Base-by-base conservation (phyloP, 192 early-diverging fungal genomes). In the Coemansia guatemalensis region DNA sequence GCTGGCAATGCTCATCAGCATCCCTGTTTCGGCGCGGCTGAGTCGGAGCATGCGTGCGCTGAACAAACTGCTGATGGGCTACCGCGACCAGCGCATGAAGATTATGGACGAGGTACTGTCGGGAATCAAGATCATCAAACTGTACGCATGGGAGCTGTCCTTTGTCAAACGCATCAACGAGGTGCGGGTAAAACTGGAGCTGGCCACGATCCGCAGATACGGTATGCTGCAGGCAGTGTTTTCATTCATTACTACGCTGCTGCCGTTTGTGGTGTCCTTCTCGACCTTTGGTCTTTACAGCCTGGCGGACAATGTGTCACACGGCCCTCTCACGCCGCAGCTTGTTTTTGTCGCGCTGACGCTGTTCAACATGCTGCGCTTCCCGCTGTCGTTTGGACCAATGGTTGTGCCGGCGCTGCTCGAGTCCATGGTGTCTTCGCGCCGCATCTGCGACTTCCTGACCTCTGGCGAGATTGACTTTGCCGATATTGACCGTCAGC, bases 11-110 rank as follows among this genome's bases (percentile, higher is more conserved):
- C 60, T 96, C 35, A 55, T 95, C 32, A 90, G 87, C 72, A 92
- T 95, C 57, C 96, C 96, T 2, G 62, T 92, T 33, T 95, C 96
- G 63, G 88, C 88, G 4, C 65, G 73, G 12, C 56, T 95, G 26
- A 90, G 88, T 24, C 86, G 83, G 20, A 82, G 64, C 48, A 89
- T 91, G 81, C 88, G 90, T n/a, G 84, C 60, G 21, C 75, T 92
- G 26, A 93, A 94, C 70, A 93, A 93, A 74, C 72, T 77, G 27
- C 90, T 95, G 65, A 96, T 98, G 94, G 83, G 67, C 20, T 68
- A 74, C 32, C 67, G 71, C 64, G 88, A 91, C 68, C 58, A 77
- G 39, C 84, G 90, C 29, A 86, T 92, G 78, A 88, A 88, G 66
- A 71, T 88, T 52, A 85, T 87, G 67, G 83, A 84, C 55, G 90